Base-by-base conservation (phyloP, 805 yeast genomes). In the Blastobotrys peoriensis region DNA sequence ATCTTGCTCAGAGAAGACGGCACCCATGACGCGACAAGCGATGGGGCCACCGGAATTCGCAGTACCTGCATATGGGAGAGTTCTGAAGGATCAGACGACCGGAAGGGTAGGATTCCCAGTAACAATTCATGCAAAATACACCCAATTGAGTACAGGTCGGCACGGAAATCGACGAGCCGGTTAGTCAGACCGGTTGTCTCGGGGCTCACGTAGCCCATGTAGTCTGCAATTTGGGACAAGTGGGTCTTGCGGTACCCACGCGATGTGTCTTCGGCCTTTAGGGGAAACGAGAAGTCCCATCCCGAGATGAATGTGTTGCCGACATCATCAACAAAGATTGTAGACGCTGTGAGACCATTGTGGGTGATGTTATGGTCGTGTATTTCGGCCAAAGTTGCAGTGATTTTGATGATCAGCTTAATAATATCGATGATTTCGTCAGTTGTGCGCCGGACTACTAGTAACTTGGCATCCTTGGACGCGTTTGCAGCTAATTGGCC, bases 81-180 rank as follows among this genome's bases (percentile, higher is more conserved):
- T 23, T 66, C 65, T 3, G 64, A 51, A 1, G 71, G 65, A 48
- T 67, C 72, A 8, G 65, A 61, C 1, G 70, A 61, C 25, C 61
- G 61, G 51, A 74, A 73, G 0, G 78, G 78, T 2, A 70, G 53
- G 10, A 61, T 57, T 1, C 78, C 76, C 13, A 71, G 64, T 9
- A 74, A 45, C n/a, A 72, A 45, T 43, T 74, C 76, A 48, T 75
- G 75, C 16, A 75, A 46, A 5, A 75, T 67, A n/a, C 74, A 64
- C 30, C 80, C 80, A 6, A 73, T 41, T 22, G 74, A 64, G 55
- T 74, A 75, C 38, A 73, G 62, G 53, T 75, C 79, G 0, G 79
- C 65, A 38, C 75, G 60, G 51, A 59, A 67, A 48, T 75, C 78
- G 17, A 71, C 73, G 3, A 64, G 56, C 10, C 64, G 55, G 23